Evolutionary conservation across 805 yeast species (phyloP).

Genomic region (Hyphopichia homilentoma): DNA sequence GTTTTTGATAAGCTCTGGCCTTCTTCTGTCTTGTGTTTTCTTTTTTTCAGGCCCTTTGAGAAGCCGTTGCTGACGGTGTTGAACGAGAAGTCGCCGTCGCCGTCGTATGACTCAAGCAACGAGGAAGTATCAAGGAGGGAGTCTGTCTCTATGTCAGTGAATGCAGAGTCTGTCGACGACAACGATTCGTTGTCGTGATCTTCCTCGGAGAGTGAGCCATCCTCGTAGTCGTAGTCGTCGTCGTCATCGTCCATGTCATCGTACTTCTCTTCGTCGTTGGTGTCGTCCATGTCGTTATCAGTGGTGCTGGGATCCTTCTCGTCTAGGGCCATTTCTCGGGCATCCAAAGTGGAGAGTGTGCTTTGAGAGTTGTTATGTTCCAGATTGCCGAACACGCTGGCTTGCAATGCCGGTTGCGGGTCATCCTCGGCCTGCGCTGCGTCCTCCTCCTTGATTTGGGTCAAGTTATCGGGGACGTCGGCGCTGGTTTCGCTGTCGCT

Average conservation of each 20-base stretch:
- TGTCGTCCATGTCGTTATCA: conserved; percentile 2
- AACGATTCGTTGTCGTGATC: conserved; percentile 23
- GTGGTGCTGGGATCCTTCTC: neutral
- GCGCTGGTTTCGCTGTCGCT: conserved; percentile 7
- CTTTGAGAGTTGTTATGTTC: too few species aligned
- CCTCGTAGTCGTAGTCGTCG: conserved; percentile 16
- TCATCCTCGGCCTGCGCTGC: too few species aligned
- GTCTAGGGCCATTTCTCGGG: neutral
- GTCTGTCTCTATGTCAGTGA: conserved; percentile 40
- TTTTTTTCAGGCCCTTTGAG: conserved; percentile 11
- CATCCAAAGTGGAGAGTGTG: too few species aligned
- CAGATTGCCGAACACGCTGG: too few species aligned
- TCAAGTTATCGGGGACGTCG: conserved; percentile 2
- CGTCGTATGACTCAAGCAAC: conserved; percentile 20
- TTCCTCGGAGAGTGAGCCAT: conserved; percentile 19
- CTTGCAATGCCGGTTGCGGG: too few species aligned
- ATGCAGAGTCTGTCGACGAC: conserved; percentile 37
- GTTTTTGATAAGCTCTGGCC: neutral
- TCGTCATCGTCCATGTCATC: conserved; percentile 15
- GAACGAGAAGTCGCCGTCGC: conserved; percentile 12
- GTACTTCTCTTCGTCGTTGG: conserved; percentile 14
- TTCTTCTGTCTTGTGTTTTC: conserved; percentile 5
- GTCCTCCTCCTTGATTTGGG: too few species aligned
- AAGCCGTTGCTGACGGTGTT: conserved; percentile 9
- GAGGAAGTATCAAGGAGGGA: conserved; percentile 29